A percentile compares a stretch with the other conserved stretches of the same genome.
phyloP scores from a whole-genome alignment of 2,329 filamentous ascomycete species.

The Sclerotinia sclerotiorum region DNA sequence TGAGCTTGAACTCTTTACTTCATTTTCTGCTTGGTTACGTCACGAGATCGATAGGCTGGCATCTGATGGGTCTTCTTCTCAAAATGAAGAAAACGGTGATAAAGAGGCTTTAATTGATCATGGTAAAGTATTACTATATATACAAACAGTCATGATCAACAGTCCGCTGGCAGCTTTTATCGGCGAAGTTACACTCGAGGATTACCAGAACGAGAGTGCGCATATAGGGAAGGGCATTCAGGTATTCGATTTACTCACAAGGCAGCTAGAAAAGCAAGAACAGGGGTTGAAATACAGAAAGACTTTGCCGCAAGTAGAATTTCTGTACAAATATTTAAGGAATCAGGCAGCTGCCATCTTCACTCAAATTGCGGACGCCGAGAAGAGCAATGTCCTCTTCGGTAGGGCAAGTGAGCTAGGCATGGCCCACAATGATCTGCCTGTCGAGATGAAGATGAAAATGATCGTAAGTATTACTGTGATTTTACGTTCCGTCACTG shows the following conservation, averaged over 20 bases:
- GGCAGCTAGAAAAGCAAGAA: slow-evolving; percentile 38
- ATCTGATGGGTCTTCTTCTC: slow-evolving; percentile 57
- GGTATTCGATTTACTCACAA: slow-evolving; percentile 49
- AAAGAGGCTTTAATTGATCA: slow-evolving; percentile 76
- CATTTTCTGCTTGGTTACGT: slow-evolving; percentile 82
- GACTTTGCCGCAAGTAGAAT: slow-evolving; percentile 60
- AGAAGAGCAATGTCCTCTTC: slow-evolving; percentile 67
- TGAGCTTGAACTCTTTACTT: slow-evolving; percentile 73
- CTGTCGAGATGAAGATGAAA: slow-evolving; percentile 37
- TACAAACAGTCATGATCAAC: slow-evolving; percentile 65
- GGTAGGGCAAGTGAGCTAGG: slow-evolving; percentile 48
- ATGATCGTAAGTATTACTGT: slow-evolving; percentile 28
- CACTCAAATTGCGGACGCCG: slow-evolving; percentile 65
- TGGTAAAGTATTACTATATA: slow-evolving; percentile 71
- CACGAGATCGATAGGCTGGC: slow-evolving; percentile 78
- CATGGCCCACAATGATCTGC: slow-evolving; percentile 24
- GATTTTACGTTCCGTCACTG: not conserved
- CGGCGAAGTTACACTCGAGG: slow-evolving; percentile 50
- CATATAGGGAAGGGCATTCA: slow-evolving; percentile 47
- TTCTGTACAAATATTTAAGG: slow-evolving; percentile 60
- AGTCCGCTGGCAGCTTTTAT: slow-evolving; percentile 67
- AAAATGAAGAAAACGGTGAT: slow-evolving; percentile 70
- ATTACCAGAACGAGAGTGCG: slow-evolving; percentile 50
- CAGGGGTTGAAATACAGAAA: slow-evolving; percentile 44
- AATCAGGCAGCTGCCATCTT: slow-evolving; percentile 62